These are phyloP conservation scores for Mucor plumbeus DNA, from an alignment of 371 early-diverging fungal genomes.

Conservation along the genomic window DNA sequence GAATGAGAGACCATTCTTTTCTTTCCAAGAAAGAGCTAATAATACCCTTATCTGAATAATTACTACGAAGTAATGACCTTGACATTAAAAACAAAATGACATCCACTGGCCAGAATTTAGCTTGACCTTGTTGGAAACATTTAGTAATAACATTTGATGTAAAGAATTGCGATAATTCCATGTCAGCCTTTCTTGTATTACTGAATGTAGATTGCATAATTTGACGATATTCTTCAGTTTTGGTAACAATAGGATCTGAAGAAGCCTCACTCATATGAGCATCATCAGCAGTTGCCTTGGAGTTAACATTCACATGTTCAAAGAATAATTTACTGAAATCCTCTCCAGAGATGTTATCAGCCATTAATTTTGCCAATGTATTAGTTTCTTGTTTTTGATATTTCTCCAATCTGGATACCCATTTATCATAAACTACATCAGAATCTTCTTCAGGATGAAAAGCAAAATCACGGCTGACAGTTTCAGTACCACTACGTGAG, in stretches of 20 bases:
- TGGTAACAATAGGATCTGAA: constrained; percentile 6
- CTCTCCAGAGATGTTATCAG: constrained; percentile 23
- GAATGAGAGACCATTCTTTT: constrained; percentile 58
- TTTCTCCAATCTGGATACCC: constrained; percentile 33
- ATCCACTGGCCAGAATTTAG: constrained; percentile 59
- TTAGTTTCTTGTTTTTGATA: constrained; percentile 37
- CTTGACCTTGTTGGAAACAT: constrained; percentile 48
- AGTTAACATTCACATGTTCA: constrained; percentile 18
- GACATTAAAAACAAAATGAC: constrained; percentile 57
- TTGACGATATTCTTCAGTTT: constrained; percentile 28
- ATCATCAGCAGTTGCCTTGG: neutral
- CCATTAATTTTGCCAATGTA: constrained; percentile 25
- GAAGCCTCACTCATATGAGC: constrained; percentile 22
- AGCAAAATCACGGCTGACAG: constrained; percentile 11
- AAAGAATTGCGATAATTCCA: constrained; percentile 58
- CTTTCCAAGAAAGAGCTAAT: constrained; percentile 55
- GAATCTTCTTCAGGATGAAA: constrained; percentile 20
- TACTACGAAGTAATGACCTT: constrained; percentile 55
- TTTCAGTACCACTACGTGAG: constrained; percentile 45
- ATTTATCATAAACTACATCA: constrained; percentile 29
- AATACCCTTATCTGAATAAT: constrained; percentile 55
- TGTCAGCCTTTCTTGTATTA: constrained; percentile 20
- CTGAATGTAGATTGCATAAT: constrained; percentile 10
- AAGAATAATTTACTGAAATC: constrained; percentile 43
- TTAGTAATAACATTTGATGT: constrained; percentile 44